Conservation (phyloP, 1,284 basidiomycete genomes). For the Austropuccinia psidii region DNA sequence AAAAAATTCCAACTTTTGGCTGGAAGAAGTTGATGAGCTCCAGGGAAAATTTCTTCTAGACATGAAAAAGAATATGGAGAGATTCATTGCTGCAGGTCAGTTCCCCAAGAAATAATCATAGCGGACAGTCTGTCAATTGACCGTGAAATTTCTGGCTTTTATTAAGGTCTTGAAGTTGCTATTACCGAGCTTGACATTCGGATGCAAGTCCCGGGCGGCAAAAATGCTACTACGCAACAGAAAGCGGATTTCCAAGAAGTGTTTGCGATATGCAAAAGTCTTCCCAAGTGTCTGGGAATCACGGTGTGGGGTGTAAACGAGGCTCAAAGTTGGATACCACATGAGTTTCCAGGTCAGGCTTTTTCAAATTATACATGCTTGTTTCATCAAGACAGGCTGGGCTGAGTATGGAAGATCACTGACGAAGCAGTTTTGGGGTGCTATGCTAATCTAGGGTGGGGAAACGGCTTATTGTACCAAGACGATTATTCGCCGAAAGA, state of each 20-base stretch:
- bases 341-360: too few species aligned
- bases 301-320: not conserved
- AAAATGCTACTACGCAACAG: not conserved
- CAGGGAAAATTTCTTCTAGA: not conserved
- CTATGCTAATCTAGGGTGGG: too few species aligned
- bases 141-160: not conserved
- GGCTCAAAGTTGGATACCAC: not conserved
- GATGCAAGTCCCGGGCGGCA: not conserved
- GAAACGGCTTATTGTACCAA: too few species aligned
- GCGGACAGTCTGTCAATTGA: too few species aligned
- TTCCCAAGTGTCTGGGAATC: not conserved
- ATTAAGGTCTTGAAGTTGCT: not conserved
- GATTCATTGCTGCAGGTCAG: slow-evolving; percentile 2
- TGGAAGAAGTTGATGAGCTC: too few species aligned
- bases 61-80: not conserved
- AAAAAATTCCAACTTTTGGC: too few species aligned
- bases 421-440: too few species aligned
- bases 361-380: too few species aligned
- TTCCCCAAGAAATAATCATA: too few species aligned
- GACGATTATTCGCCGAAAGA: too few species aligned
- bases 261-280: not conserved
- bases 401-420: too few species aligned
- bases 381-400: too few species aligned
- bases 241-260: not conserved
- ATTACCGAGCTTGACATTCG: slow-evolving; percentile 14